Evolutionary conservation across 352 stramenopile species (phyloP).

Genomic region (Plasmopara halstedii): DNA sequence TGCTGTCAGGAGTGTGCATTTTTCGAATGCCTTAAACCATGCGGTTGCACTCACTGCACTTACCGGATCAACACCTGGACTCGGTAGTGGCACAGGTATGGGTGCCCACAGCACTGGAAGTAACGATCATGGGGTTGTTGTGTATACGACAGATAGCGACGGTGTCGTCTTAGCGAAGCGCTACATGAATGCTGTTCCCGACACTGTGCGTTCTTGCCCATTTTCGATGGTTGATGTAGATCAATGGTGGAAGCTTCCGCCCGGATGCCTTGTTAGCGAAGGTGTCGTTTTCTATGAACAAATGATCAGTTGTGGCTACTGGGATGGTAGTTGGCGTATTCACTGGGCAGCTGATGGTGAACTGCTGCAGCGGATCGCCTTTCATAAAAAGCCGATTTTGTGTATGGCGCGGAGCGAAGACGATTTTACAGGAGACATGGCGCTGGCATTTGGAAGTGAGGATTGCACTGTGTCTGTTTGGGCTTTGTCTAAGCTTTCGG

Average conservation of each 20-base stretch:
- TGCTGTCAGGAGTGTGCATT: conserved; percentile 63
- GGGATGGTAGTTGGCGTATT: conserved; percentile 83
- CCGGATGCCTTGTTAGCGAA: conserved; percentile 62
- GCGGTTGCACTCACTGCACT: conserved; percentile 39
- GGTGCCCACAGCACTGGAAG: conserved; percentile 53
- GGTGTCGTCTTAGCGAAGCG: conserved; percentile 71
- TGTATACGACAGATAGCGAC: conserved; percentile 74
- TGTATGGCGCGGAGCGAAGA: conserved; percentile 82
- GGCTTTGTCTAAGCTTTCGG: conserved; percentile 76
- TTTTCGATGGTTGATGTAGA: conserved; percentile 80
- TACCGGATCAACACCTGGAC: conserved; percentile 31
- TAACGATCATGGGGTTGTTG: conserved; percentile 53
- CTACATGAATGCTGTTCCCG: conserved; percentile 65
- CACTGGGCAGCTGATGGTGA: conserved; percentile 82
- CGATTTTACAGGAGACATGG: conserved; percentile 79
- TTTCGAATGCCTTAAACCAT: conserved; percentile 68
- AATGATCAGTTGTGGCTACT: conserved; percentile 86
- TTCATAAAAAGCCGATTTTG: conserved; percentile 83
- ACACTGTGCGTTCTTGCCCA: conserved; percentile 56
- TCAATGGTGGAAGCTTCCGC: conserved; percentile 80
- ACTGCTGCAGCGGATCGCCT: conserved; percentile 76
- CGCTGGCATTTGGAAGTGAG: conserved; percentile 76
- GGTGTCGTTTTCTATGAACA: conserved; percentile 85
- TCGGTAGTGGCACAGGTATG: conserved; percentile 69
- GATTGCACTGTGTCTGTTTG: conserved; percentile 82